phyloP scores from a whole-genome alignment of 768 basidiomycete genomes.

The Termitomyces sp. region DNA sequence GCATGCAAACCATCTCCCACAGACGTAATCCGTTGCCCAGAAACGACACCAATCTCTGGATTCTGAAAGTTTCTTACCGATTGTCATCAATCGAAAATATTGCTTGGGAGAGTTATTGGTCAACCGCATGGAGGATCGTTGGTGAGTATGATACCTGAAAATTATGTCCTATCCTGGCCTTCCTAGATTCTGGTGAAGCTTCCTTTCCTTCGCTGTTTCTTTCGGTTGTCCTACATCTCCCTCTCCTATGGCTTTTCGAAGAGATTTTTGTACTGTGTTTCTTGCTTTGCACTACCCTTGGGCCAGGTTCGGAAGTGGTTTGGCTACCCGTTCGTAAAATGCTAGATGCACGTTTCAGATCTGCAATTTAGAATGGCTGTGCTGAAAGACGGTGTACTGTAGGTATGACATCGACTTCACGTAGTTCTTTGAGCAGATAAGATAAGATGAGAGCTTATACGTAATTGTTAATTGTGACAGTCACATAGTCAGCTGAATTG shows the following conservation, averaged over 20 bases:
- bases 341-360: not conserved
- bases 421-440: not conserved
- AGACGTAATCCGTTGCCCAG: conserved; percentile 48
- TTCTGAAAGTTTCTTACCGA: conserved; percentile 62
- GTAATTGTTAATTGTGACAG: too few relatives aligned
- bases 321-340: conserved; percentile 1
- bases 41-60: conserved; percentile 33
- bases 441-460: not conserved
- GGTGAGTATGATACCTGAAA: conserved; percentile 6
- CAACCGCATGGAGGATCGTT: too few relatives aligned
- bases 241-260: not conserved
- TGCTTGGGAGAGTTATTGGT: conserved; percentile 26
- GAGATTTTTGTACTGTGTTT: too few relatives aligned
- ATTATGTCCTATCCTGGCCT: conserved; percentile 19
- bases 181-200: conserved; percentile 24
- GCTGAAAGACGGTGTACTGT: too few relatives aligned
- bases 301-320: not conserved
- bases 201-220: not conserved
- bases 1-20: conserved; percentile 48
- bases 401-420: not conserved
- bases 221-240: not conserved
- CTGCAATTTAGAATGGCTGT: not conserved
- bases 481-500: too few relatives aligned
- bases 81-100: conserved; percentile 45
- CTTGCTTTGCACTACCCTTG: not conserved